Evolutionary conservation across 164 flowering plant genomes (phyloP), one percentile per base, ranked within the genome.

Genomic region (Cinnamomum micranthum): DNA sequence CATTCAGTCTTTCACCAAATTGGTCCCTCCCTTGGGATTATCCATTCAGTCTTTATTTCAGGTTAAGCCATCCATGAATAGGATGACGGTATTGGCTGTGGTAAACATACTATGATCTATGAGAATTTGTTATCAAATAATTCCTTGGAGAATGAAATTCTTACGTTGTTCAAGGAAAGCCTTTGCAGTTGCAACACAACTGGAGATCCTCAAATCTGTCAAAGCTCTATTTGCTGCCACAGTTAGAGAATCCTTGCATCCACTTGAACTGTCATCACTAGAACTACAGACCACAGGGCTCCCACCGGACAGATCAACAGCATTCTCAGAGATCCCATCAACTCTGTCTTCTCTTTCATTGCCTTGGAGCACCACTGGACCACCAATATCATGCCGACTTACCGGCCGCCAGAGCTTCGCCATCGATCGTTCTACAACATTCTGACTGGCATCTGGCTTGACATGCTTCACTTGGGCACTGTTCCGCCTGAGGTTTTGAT

Each of bases 91-190:
- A 41, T 41, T 41, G 47, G 47, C 10, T 41, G 47, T 1, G 47
- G 47, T 41, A 41, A 41, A 41, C 47, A 41, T 41, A 7, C 11
- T 9, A 41, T 41, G 47, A 41, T 6, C 47, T 9, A 41, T 41
- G 47, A 41, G 47, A 41, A 41, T 41, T 6, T 41, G 47, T 41
- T 35, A 41, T 41, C 47, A 41, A 35, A 41, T 7, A 41, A 41
- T 41, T 41, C 11, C 47, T 41, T 7, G n/a, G 60, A 55, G 60
- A 55, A 55, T 3, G 20, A 11, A 74, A 80, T 71, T 52, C 93
- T 79, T 88, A 94, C 98, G 85, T 78, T 86, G 80, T 14, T 83
- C 75, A 60, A 91, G 94, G 79, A 93, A 93, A 51, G 84, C 90
- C 82, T 83, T 80, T 50, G 90, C 97, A 64, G 79, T 80, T 50